phyloP scores from a whole-genome alignment of 495 filamentous ascomycete species.

The Hypoxylon crocopeplum region DNA sequence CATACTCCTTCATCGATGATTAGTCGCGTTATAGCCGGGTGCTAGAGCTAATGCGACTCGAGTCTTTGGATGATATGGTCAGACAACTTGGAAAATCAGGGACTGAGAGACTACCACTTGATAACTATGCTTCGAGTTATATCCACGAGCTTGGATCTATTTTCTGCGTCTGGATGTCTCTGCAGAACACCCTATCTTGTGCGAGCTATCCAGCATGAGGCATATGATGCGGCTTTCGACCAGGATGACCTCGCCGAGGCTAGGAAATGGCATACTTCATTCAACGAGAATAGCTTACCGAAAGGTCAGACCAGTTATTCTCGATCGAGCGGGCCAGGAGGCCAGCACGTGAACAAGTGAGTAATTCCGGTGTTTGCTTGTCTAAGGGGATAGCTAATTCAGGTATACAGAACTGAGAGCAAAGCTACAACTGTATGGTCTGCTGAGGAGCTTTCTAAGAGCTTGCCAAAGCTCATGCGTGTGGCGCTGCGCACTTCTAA shows the following conservation, averaged over 20 bases:
- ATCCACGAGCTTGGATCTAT: neutral
- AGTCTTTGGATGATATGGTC: too few relatives aligned
- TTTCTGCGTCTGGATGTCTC: neutral
- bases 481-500: constrained; percentile 66
- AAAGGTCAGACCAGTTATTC: constrained; percentile 75
- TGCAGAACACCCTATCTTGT: neutral
- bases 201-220: constrained; percentile 39
- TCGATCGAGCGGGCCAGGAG: constrained; percentile 89
- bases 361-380: neutral
- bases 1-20: too few relatives aligned
- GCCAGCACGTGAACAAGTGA: constrained; percentile 97
- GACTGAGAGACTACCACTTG: neutral
- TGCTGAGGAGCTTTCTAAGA: constrained; percentile 60
- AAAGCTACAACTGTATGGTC: constrained; percentile 81
- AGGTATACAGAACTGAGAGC: constrained; percentile 74
- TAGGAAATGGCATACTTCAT: constrained; percentile 74
- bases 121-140: constrained; percentile 6
- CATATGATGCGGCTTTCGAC: constrained; percentile 49
- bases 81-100: neutral
- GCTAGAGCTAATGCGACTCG: too few relatives aligned
- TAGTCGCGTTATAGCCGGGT: too few relatives aligned
- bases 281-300: constrained; percentile 69
- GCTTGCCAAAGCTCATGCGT: constrained; percentile 75
- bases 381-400: constrained; percentile 16
- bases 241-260: constrained; percentile 72